These are phyloP conservation scores for Colletotrichum camelliae DNA, from an alignment of 2,329 filamentous ascomycete genomes.

Conservation along the genomic window DNA sequence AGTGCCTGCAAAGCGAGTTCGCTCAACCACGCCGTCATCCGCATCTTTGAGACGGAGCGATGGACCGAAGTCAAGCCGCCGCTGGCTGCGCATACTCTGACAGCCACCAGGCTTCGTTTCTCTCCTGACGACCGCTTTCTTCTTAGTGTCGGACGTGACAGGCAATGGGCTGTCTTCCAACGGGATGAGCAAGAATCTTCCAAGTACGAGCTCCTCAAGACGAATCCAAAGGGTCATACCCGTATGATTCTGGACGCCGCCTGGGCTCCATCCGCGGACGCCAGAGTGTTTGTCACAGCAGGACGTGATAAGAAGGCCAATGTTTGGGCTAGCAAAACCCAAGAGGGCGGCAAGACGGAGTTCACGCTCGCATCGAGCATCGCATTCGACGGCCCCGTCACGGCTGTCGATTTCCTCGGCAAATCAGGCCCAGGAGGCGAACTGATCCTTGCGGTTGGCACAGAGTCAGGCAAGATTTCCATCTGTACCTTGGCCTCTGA, in stretches of 20 bases:
- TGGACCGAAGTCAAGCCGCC: constrained; percentile 91
- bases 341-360: constrained; percentile 34
- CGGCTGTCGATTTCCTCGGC: constrained; percentile 71
- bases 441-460: constrained; percentile 60
- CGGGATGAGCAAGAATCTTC: constrained; percentile 41
- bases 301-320: constrained; percentile 87
- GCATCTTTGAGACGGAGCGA: constrained; percentile 82
- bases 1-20: constrained; percentile 94
- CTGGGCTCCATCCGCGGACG: constrained; percentile 69
- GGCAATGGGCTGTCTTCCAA: constrained; percentile 87
- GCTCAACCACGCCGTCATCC: constrained; percentile 91
- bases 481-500: constrained; percentile 46
- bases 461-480: constrained; percentile 56
- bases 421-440: constrained; percentile 30
- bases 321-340: constrained; percentile 60
- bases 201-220: constrained; percentile 63
- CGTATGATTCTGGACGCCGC: constrained; percentile 91
- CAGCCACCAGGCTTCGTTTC: constrained; percentile 83
- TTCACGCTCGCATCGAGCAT: constrained; percentile 62
- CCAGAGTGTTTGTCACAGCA: constrained; percentile 78
- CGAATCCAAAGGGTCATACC: constrained; percentile 84
- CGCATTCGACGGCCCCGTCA: constrained; percentile 65
- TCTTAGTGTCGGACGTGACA: constrained; percentile 88
- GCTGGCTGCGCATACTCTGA: constrained; percentile 84
- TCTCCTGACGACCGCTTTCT: constrained; percentile 75